Evolutionary conservation across 2,329 filamentous ascomycete species (phyloP).

Genomic region (Fusarium foetens): DNA sequence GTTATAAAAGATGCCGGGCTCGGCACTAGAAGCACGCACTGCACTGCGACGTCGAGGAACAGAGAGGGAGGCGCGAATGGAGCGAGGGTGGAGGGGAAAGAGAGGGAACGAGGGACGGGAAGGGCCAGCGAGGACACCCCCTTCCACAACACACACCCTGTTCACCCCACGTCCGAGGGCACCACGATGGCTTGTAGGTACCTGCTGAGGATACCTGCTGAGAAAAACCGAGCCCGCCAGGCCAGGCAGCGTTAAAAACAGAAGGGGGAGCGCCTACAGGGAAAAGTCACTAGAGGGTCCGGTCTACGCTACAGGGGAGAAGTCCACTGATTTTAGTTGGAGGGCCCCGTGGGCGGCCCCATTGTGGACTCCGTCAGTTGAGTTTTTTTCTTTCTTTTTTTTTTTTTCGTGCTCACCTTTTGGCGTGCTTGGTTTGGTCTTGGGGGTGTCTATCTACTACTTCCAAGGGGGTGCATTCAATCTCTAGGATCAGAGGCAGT

Average conservation of each 20-base stretch:
- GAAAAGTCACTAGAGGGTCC: conserved; percentile 31
- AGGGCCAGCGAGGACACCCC: conserved; percentile 18
- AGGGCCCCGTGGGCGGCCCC: conserved; percentile 30
- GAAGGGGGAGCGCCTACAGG: conserved; percentile 33
- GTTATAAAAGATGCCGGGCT: conserved; percentile 50
- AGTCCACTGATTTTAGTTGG: conserved; percentile 20
- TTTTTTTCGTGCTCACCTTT: background rate
- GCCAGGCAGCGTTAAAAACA: conserved; percentile 43
- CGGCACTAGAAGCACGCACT: conserved; percentile 43
- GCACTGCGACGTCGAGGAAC: conserved; percentile 34
- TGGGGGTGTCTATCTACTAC: conserved; percentile 12
- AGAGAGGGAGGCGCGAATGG: conserved; percentile 36
- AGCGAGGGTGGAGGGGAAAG: conserved; percentile 37
- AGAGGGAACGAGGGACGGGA: conserved; percentile 39
- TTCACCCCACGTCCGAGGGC: conserved; percentile 32
- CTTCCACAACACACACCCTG: conserved; percentile 1
- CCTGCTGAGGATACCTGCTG: conserved; percentile 42
- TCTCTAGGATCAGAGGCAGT: conserved; percentile 11
- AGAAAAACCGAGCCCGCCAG: conserved; percentile 35
- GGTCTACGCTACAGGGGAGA: conserved; percentile 33
- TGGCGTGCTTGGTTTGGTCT: conserved; percentile 2
- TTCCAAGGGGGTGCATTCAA: conserved; percentile 14
- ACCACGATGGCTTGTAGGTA: conserved; percentile 28
- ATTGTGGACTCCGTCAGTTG: conserved; percentile 21
- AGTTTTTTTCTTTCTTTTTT: background rate